Evolutionary conservation across 148 eudicot species (phyloP).

Genomic region (Simmondsia chinensis): DNA sequence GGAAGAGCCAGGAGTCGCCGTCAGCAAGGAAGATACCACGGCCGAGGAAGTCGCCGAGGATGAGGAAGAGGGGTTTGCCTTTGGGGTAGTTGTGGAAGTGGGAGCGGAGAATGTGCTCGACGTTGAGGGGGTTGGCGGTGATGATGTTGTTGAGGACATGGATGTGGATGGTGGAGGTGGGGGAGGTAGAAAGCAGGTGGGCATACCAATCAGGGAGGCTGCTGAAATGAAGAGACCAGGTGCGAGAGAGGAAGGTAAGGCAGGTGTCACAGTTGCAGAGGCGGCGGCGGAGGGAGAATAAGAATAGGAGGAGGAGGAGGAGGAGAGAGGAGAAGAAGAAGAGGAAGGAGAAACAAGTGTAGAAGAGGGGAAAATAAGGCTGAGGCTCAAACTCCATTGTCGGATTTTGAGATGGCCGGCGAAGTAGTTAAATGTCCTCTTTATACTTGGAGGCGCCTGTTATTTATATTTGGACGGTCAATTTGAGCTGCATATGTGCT

Average conservation of each 20-base stretch:
- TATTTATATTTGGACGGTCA: too few species aligned
- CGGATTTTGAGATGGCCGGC: too few species aligned
- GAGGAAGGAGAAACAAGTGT: too few species aligned
- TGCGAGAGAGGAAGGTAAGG: constrained; percentile 28
- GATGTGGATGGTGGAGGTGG: constrained; percentile 44
- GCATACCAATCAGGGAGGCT: constrained; percentile 76
- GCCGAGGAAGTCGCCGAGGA: constrained; percentile 63
- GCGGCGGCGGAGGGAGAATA: too few species aligned
- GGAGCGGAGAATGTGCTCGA: constrained; percentile 61
- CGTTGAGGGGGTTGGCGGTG: constrained; percentile 48
- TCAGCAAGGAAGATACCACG: constrained; percentile 71
- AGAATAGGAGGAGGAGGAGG: too few species aligned
- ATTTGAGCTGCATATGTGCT: too few species aligned
- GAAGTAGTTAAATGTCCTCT: too few species aligned
- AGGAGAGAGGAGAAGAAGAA: too few species aligned
- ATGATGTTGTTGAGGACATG: constrained; percentile 55
- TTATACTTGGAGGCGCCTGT: too few species aligned
- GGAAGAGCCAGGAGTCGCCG: constrained; percentile 66
- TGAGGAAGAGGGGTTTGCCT: constrained; percentile 53
- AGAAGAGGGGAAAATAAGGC: too few species aligned
- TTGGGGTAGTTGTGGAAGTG: constrained; percentile 62
- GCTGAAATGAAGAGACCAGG: constrained; percentile 32
- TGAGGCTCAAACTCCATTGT: too few species aligned
- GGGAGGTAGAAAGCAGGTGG: constrained; percentile 48
- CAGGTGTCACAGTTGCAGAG: constrained; percentile 63